A percentile compares a stretch with the other conserved stretches of the same genome.
Evolutionary conservation across 148 eudicot species (phyloP).

Genomic region (Camellia granthamiana): DNA sequence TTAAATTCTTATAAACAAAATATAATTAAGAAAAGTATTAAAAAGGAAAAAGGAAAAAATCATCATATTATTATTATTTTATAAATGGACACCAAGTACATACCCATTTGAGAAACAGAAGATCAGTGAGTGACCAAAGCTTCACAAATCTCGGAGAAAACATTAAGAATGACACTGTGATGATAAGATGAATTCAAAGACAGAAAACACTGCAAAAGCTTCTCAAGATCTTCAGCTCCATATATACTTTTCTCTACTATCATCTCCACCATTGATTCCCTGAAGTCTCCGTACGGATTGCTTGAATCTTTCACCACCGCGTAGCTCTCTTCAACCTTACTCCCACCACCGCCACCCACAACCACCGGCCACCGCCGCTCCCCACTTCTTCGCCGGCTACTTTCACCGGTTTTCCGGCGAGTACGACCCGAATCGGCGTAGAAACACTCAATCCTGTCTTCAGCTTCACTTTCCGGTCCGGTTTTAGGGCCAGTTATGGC

Average conservation of each 20-base stretch:
- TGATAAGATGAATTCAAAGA: slow-evolving; percentile 35
- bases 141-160: slow-evolving; percentile 44
- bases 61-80: no score
- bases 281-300: slow-evolving; percentile 47
- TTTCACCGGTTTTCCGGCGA: neutral
- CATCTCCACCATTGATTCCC: slow-evolving; percentile 60
- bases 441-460: neutral
- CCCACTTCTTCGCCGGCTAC: neutral
- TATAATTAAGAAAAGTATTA: no score
- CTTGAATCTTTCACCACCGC: slow-evolving; percentile 38
- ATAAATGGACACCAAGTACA: neutral
- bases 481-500: neutral
- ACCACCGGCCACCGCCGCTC: neutral
- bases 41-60: no score
- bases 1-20: no score
- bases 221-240: slow-evolving; percentile 34
- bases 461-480: neutral
- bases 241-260: slow-evolving; percentile 44
- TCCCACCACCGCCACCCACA: neutral
- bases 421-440: neutral
- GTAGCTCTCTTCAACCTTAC: slow-evolving; percentile 8
- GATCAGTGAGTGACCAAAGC: slow-evolving; percentile 13
- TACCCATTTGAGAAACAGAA: neutral
- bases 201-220: slow-evolving; percentile 40
- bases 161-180: slow-evolving; percentile 39